Base-by-base conservation (phyloP, 78 protist species). In the Cavenderia fasciculata region DNA sequence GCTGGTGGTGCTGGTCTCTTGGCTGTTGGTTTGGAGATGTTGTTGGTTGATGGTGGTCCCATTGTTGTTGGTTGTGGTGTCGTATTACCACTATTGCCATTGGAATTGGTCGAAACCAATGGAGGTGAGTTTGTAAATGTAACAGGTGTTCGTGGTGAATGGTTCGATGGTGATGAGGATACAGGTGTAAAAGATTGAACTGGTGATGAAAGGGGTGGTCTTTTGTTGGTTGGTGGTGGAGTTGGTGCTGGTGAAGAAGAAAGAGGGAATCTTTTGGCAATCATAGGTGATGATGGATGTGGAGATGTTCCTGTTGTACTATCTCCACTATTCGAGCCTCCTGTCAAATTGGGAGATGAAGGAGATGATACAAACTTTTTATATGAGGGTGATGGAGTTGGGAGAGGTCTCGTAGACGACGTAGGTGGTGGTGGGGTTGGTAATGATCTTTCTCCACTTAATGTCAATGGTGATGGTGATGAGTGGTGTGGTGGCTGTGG, bases 1-100 rank as follows among this genome's bases (percentile, higher is more conserved):
- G 71, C 73, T 43, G 90, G 90, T 82, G 44, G 65, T n/a, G n/a
- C n/a, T n/a, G n/a, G n/a, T n/a, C n/a, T n/a, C 59, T 73, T 73
- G 5, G 59, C 23, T 38, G 7, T 34, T 49, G 77, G 63, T 44
- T 57, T 74, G 23, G 16, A 19, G 2, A 36, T 49, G 38, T 18
- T 51, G 62, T 18, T 21, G 36, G 36, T 59, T 59, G 65, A 14
- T 59, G n/a, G 16, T 27, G 40, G 12, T 19, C 27, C 16, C 8
- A 59, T 14, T 59, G 65, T 10, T 59, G 65, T 21, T 59, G 40
- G 8, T 59, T 8, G 16, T 59, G 65, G 7, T 19, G n/a, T 21
- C 7, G 33, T 27, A 14, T 59, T 46, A 46, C 23, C 11, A 46
- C 52, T 46, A 8, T 46, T 46, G 23, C 8, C 8, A n/a, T n/a